Base-by-base conservation (phyloP, 345 rosid genomes). In the Citrus sp. region DNA sequence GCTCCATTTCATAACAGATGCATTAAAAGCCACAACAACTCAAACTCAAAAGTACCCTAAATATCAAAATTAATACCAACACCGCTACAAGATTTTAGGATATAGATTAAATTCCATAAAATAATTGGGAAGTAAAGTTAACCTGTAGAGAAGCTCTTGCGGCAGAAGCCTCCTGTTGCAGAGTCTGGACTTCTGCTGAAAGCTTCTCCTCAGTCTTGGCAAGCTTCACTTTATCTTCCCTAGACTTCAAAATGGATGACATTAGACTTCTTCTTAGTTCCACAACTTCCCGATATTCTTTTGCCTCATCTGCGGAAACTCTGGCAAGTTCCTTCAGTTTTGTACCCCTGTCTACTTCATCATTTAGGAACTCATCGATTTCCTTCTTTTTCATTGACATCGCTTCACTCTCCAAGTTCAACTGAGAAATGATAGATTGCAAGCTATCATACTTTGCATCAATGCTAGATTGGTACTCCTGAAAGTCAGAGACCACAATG, bases 141-240 rank as follows among this genome's bases (percentile, higher is more conserved):
- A 94, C 98, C 97, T 90, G 91, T 55, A 91, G 74, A 32, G 86
- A 87, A 80, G 88, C 89, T 83, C 94, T 90, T 19, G 89, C 88
- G 22, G 89, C 82, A 40, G 91, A 89, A 86, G 85, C 92, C 74
- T 92, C 92, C 78, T 82, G 87, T 73, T 87, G 96, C 83, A 92
- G 88, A 80, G 18, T 75, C 72, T 87, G 93, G 70, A 94, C 93
- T 80, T 91, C 97, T 83, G 86, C 89, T 35, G 89, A 85, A 82
- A 94, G 95, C 75, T 87, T 89, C 79, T 90, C 92, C 86, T 94
- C 94, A 0, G 82, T 85, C 82, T 86, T 88, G 74, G 86, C 89
- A 62, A 91, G 89, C 82, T 87, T 88, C 16, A 79, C 84, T 84
- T 88, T 92, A 74, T 91, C 89, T 85, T 88, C 90, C 82, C 80